Conservation (phyloP, 306 rosid species). For the Cercis canadensis region DNA sequence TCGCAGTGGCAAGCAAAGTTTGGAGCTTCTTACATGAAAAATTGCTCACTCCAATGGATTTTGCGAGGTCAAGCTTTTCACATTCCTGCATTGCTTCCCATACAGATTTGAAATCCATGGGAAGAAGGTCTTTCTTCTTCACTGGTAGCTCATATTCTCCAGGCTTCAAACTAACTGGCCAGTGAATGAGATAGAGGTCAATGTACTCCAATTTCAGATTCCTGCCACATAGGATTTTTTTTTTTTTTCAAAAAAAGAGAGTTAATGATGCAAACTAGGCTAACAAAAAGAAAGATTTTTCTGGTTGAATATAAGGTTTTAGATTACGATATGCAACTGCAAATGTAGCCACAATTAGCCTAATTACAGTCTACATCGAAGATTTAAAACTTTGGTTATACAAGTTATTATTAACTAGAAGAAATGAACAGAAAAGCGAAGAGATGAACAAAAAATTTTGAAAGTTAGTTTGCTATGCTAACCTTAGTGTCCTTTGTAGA, state of each 20-base stretch:
- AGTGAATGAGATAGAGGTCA: conserved; percentile 50
- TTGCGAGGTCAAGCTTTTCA: conserved; percentile 42
- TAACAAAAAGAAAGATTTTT: no score
- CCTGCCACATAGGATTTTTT: not conserved
- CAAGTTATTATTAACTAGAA: no score
- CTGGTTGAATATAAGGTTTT: no score
- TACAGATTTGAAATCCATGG: conserved; percentile 45
- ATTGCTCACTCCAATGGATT: conserved; percentile 55
- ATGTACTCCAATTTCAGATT: conserved; percentile 36
- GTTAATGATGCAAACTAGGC: no score
- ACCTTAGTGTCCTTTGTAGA: conserved; percentile 32
- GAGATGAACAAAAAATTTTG: not conserved
- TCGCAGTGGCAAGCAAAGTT: conserved; percentile 31
- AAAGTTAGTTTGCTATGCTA: no score
- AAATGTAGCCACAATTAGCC: no score
- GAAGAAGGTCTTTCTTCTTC: conserved; percentile 32
- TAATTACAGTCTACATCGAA: no score
- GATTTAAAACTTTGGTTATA: no score
- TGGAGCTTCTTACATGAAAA: conserved; percentile 38
- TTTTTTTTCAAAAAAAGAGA: no score
- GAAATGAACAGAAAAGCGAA: not conserved
- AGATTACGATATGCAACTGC: no score
- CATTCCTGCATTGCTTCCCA: conserved; percentile 58
- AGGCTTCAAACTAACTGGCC: conserved; percentile 43
- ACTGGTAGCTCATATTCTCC: conserved; percentile 24